These are phyloP conservation scores for Aphanomyces invadans DNA, from an alignment of 352 stramenopile species.

Conservation along the genomic window DNA sequence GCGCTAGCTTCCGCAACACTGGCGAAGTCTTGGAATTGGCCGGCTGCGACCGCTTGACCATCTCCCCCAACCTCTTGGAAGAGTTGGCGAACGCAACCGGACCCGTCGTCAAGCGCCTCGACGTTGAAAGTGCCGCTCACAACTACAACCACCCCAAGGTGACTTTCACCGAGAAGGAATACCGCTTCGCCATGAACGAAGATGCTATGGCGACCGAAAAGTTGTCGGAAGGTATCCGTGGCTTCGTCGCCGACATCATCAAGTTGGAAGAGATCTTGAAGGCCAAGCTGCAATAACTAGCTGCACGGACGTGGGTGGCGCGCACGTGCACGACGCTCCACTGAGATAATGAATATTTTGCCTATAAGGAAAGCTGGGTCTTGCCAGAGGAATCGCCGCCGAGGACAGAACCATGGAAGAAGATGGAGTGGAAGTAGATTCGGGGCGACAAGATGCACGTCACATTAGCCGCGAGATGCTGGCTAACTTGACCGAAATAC, in stretches of 20 bases:
- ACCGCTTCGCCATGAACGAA: constrained; percentile 97
- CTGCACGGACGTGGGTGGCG: background rate
- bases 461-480: no score
- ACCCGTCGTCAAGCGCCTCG: constrained; percentile 78
- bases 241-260: constrained; percentile 95
- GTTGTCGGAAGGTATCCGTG: constrained; percentile 95
- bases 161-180: constrained; percentile 90
- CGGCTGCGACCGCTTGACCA: constrained; percentile 97
- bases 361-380: no score
- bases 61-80: constrained; percentile 92
- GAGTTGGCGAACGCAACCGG: constrained; percentile 75
- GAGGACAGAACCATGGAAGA: no score
- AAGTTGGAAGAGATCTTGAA: constrained; percentile 98
- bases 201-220: constrained; percentile 97
- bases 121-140: constrained; percentile 54
- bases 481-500: constrained; percentile 2
- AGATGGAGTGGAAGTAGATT: no score
- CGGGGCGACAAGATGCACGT: no score
- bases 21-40: constrained; percentile 96
- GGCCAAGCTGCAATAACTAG: constrained; percentile 67
- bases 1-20: constrained; percentile 91
- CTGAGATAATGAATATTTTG: background rate
- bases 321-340: background rate
- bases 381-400: no score
- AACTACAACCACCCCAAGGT: constrained; percentile 72